Evolutionary conservation across 495 filamentous ascomycete species (phyloP).

Genomic region (Diplogelasinospora grovesii): DNA sequence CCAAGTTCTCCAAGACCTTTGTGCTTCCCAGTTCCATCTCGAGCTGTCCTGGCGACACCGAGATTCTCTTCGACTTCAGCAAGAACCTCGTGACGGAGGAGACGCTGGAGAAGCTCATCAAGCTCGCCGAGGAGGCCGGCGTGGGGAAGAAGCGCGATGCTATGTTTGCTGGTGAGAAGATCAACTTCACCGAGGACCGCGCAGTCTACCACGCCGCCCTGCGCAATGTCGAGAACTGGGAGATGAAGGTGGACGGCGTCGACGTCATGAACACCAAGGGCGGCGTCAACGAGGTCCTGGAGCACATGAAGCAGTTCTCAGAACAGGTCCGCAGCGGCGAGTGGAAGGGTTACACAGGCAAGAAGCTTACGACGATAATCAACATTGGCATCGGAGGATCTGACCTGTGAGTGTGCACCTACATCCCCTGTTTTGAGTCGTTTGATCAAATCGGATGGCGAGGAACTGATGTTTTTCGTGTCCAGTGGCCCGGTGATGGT

Average conservation of each 20-base stretch:
- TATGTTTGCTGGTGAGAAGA: conserved; percentile 96
- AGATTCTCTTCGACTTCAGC: conserved; percentile 96
- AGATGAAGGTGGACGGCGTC: conserved; percentile 89
- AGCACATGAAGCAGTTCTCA: conserved; percentile 96
- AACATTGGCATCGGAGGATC: conserved; percentile 98
- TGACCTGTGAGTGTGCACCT: conserved; percentile 66
- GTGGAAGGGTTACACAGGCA: conserved; percentile 98
- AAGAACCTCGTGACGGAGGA: conserved; percentile 97
- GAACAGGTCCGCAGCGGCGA: conserved; percentile 89
- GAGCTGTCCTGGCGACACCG: conserved; percentile 37
- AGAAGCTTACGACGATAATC: conserved; percentile 92
- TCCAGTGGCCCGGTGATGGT: conserved; percentile 94
- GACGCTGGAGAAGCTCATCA: conserved; percentile 75
- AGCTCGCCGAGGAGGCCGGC: conserved; percentile 84
- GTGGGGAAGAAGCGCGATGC: conserved; percentile 89
- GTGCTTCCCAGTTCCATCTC: conserved; percentile 66
- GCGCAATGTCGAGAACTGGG: conserved; percentile 75
- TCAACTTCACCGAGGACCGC: conserved; percentile 97
- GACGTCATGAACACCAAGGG: conserved; percentile 73
- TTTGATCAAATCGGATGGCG: not conserved
- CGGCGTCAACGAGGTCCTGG: conserved; percentile 80
- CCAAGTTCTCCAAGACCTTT: conserved; percentile 84
- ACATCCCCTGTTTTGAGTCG: not conserved
- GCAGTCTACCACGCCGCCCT: conserved; percentile 94
- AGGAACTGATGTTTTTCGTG: not conserved